These are phyloP conservation scores for Furcasterigmium sp. DNA, from an alignment of 2,329 filamentous ascomycete species.

Conservation along the genomic window DNA sequence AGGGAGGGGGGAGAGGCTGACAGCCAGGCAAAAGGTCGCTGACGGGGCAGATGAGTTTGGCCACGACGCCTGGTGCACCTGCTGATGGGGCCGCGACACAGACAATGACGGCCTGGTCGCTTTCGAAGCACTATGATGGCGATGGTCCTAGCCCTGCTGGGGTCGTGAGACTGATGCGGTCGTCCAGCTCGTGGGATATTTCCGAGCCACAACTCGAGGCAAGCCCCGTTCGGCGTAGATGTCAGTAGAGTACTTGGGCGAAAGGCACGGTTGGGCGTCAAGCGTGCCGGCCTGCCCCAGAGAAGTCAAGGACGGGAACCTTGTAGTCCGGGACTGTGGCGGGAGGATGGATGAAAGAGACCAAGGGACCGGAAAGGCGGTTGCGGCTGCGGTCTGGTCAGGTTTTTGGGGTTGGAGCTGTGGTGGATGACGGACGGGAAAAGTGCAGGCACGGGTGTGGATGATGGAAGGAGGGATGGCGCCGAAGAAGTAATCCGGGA, in stretches of 20 bases:
- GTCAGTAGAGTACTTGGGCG: too few species aligned
- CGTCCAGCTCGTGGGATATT: too few species aligned
- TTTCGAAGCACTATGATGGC: too few species aligned
- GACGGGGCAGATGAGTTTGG: background rate
- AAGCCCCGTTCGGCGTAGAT: too few species aligned
- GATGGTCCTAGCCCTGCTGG: too few species aligned
- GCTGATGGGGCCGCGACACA: too few species aligned
- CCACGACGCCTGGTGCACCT: background rate
- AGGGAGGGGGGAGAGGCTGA: background rate
- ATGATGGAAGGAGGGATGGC: constrained; percentile 5
- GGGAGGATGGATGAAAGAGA: background rate
- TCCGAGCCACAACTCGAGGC: too few species aligned
- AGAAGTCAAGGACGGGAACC: too few species aligned
- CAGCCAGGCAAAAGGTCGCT: background rate
- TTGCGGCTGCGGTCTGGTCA: background rate
- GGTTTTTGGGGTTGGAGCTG: background rate
- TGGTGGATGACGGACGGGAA: background rate
- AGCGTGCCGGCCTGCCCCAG: too few species aligned
- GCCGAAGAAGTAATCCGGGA: constrained; percentile 6
- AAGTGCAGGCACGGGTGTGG: constrained; percentile 2
- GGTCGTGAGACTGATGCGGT: too few species aligned
- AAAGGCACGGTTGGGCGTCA: background rate
- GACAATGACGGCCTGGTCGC: too few species aligned
- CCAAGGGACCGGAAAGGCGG: background rate
- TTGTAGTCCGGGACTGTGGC: background rate